Base-by-base conservation (phyloP, 2,329 filamentous ascomycete genomes). In the Mariannaea elegans region DNA sequence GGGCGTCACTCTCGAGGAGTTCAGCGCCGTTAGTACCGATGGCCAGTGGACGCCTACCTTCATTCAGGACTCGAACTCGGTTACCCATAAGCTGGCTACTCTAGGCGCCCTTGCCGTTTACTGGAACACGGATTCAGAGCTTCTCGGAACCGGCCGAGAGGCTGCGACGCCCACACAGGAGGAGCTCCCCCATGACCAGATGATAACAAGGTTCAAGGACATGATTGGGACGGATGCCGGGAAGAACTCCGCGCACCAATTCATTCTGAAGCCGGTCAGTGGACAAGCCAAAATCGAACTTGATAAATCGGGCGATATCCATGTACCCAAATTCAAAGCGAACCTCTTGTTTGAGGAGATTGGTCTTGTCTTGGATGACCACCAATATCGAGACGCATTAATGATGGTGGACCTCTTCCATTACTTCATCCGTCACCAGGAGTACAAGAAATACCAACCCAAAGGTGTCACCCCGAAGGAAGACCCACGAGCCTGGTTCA, bases 341-440 rank as follows among this genome's bases (percentile, higher is more conserved):
- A 91, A 91, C 36, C 79, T 99, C 16, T 80, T 98, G 2, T 99
- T 99, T 69, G 94, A 99, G 72, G 96, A 99, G 73, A 94, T 99
- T 59, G 95, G 96, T 49, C 90, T 99, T 64, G 92, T 98, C n/a
- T 84, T 99, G 29, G 96, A 99, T 68, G 94, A 99, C 66, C 88
- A 97, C 66, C 95, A 99, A 75, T 99, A 99, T 73, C 91, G 96
- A 27, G 95, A 99, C 78, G 93, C 90, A 5, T 80, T 99, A 59
- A 99, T 99, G 95, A 91, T 99, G 81, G 91, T 98, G 2, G 95
- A 99, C 73, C 82, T 98, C 3, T 99, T 99, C 81, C 95, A 99
- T 76, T 98, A 97, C 78, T 99, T 98, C 76, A 91, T 97, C 68
- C 90, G 94, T 29, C 95, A 99, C 67, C 95, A 98, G 75, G 94